Evolutionary conservation across 306 rosid genomes (phyloP).

Genomic region (Glycine soja): DNA sequence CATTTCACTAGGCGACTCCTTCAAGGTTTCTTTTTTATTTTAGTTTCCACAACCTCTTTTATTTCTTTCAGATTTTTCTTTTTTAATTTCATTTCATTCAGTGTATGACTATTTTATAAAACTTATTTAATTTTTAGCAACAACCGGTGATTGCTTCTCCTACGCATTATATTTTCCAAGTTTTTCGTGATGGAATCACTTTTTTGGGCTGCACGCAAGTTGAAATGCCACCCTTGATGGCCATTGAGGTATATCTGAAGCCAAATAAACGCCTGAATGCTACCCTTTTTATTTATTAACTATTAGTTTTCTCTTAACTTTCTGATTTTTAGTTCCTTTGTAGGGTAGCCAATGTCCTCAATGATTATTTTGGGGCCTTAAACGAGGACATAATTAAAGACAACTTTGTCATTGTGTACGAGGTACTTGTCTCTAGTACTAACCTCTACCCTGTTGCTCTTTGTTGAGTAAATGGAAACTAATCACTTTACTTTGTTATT

Average conservation of each 20-base stretch:
- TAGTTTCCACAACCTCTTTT: neutral
- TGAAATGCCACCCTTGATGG: conserved; percentile 98
- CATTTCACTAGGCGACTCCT: conserved; percentile 76
- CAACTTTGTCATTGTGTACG: conserved; percentile 83
- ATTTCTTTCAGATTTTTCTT: neutral
- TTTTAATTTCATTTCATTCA: neutral
- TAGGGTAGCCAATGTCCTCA: conserved; percentile 90
- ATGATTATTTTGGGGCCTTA: conserved; percentile 86
- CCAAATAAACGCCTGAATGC: neutral
- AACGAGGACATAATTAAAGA: conserved; percentile 85
- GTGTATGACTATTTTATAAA: neutral
- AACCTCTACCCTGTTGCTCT: neutral
- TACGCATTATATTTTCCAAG: conserved; percentile 93
- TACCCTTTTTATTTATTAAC: neutral
- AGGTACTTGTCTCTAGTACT: conserved; percentile 54
- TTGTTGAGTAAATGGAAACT: conserved; percentile 37
- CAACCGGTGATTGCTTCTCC: conserved; percentile 94
- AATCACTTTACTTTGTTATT: conserved; percentile 21
- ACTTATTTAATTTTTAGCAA: conserved; percentile 43
- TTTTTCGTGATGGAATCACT: conserved; percentile 87
- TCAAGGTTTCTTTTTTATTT: conserved; percentile 61
- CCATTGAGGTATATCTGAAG: conserved; percentile 71
- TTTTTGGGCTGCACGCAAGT: conserved; percentile 95
- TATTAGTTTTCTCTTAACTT: conserved; percentile 46
- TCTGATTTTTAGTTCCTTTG: conserved; percentile 78